Evolutionary conservation across 2,329 filamentous ascomycete species (phyloP), one percentile per base, ranked within the genome.

Genomic region (Fusarium sp.): DNA sequence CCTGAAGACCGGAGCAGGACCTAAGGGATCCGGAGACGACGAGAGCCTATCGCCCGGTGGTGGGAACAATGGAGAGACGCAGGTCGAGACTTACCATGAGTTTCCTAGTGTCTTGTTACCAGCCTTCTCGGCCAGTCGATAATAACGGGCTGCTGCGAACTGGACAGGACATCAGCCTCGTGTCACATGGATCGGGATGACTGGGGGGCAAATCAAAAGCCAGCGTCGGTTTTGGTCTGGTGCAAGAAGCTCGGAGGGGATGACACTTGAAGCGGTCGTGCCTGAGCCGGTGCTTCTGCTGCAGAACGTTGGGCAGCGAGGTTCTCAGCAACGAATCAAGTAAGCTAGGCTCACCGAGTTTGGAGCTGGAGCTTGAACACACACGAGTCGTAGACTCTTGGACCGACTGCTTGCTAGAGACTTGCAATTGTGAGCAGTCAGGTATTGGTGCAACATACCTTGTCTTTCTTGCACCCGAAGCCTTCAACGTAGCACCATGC

Each of bases 391-490:
- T 59, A 25, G 29, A 15, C 14, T 49, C 48, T 44, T 59, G 48
- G 33, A 48, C 37, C 27, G 27, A 37, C 42, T 46, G 35, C 35
- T 19, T 21, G 14, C 10, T 21, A 21, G 17, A 48, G 56, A 50
- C 47, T 44, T 17, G 29, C 10, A 47, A 45, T 47, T 17, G 46
- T 46, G 54, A 21, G 35, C 29, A 57, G 38, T 49, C 54, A 45
- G 51, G 33, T 53, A 37, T 45, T 45, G 35, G 49, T 53, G 42
- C 41, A 49, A 85, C 91, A 77, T 83, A 97, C 94, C 91, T 97
- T 98, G 81, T 99, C 93, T 77, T 98, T 99, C 76, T 93, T 95
- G 72, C 93, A 94, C 31, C 95, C 95, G 77, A 96, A 97, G n/a
- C 95, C 95, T 73, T 97, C 90, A 25, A 96, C 77, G 82, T 95